phyloP scores from a whole-genome alignment of 2,329 filamentous ascomycete species.

The Colletotrichum zoysiae region DNA sequence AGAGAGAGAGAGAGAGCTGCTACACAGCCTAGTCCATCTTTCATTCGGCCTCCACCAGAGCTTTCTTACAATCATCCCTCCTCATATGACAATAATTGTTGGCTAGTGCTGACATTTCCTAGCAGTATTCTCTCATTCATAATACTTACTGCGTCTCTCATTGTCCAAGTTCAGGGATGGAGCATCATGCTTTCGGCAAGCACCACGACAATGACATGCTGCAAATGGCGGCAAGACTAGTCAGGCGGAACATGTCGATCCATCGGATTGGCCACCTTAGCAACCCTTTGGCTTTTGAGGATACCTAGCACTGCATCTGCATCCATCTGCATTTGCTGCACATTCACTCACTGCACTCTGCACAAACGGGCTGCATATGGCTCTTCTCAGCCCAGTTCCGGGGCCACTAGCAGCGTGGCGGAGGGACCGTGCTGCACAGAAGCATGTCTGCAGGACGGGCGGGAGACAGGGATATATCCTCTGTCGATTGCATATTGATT shows the following conservation, averaged over 20 bases:
- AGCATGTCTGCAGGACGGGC: constrained; percentile 33
- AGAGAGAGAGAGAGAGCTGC: neutral
- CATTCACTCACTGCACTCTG: neutral
- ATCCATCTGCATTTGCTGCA: constrained; percentile 29
- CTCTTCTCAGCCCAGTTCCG: constrained; percentile 33
- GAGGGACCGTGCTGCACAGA: constrained; percentile 27
- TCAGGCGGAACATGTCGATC: constrained; percentile 35
- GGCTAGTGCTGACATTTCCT: constrained; percentile 33
- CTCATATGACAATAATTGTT: neutral
- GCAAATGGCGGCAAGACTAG: constrained; percentile 38
- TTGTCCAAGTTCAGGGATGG: neutral
- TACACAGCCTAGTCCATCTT: neutral
- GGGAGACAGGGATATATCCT: constrained; percentile 36
- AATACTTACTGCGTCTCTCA: constrained; percentile 8
- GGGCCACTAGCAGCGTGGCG: constrained; percentile 32
- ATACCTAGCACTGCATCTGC: constrained; percentile 40
- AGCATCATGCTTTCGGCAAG: constrained; percentile 28
- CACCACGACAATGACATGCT: constrained; percentile 37
- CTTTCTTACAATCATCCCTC: neutral
- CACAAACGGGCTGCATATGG: constrained; percentile 24
- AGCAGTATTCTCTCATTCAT: constrained; percentile 9
- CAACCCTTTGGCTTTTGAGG: constrained; percentile 27
- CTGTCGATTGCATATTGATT: constrained; percentile 30
- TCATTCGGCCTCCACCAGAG: neutral
- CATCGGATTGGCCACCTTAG: constrained; percentile 33